These are phyloP conservation scores for Epichloe elymi DNA, from an alignment of 2,329 filamentous ascomycete species.

Conservation along the genomic window DNA sequence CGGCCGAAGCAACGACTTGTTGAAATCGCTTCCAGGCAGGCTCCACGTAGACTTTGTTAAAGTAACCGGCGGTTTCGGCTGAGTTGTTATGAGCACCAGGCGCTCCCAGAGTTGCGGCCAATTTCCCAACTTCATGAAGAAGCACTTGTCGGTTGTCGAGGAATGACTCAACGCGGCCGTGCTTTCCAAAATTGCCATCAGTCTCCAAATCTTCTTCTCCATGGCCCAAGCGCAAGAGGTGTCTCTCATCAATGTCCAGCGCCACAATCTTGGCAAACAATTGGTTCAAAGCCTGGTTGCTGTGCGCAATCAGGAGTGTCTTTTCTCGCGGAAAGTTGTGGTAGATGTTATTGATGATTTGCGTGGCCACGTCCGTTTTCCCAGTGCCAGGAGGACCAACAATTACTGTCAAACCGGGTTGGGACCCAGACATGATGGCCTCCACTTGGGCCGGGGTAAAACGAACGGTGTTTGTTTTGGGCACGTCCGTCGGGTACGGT, in stretches of 20 bases:
- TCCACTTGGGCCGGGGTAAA: slow-evolving; percentile 89
- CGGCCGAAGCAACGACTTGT: slow-evolving; percentile 37
- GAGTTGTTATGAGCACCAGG: slow-evolving; percentile 92
- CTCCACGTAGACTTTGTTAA: slow-evolving; percentile 81
- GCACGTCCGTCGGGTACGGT: slow-evolving; percentile 75
- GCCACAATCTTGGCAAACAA: slow-evolving; percentile 97
- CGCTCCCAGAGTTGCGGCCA: slow-evolving; percentile 73
- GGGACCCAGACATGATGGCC: slow-evolving; percentile 84
- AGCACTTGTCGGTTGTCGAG: slow-evolving; percentile 72
- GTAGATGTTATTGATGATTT: slow-evolving; percentile 98
- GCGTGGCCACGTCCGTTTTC: slow-evolving; percentile 97
- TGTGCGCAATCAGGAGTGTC: slow-evolving; percentile 87
- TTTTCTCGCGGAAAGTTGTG: slow-evolving; percentile 92
- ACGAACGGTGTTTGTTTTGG: slow-evolving; percentile 68
- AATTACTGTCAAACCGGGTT: slow-evolving; percentile 85
- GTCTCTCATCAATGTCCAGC: slow-evolving; percentile 87
- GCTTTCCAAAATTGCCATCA: slow-evolving; percentile 80
- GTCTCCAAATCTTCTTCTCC: slow-evolving; percentile 89
- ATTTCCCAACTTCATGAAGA: slow-evolving; percentile 69
- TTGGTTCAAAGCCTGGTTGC: slow-evolving; percentile 95
- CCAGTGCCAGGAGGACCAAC: slow-evolving; percentile 93
- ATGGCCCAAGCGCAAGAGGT: slow-evolving; percentile 82
- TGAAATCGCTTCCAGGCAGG: slow-evolving; percentile 84
- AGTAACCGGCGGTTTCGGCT: slow-evolving; percentile 94
- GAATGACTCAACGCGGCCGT: slow-evolving; percentile 89